Evolutionary conservation across 331 rosid genomes (phyloP), one percentile per base, ranked within the genome.

Genomic region (Acacia concinna): DNA sequence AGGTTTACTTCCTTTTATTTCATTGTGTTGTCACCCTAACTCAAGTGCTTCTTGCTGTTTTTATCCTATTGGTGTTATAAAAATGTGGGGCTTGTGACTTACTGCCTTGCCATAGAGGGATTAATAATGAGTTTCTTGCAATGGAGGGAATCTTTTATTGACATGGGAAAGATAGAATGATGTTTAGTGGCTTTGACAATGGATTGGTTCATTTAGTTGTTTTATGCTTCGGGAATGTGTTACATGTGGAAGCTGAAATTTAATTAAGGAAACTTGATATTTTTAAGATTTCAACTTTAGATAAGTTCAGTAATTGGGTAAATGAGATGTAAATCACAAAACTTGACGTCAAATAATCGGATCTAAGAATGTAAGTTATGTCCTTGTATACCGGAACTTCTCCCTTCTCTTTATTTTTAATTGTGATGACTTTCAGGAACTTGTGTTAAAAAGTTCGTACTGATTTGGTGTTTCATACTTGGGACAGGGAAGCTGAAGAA

Each of bases 1-100:
- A 85, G 99, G 98, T 95, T 80, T 72, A 40, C 4, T 72, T 2
- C 28, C 14, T 43, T 25, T 9, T 37, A 23, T 17, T 68, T 31
- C 37, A 35, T 74, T 20, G 0, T 14, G 18, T 70, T 78, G 13
- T 57, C 35, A 23, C 30, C 13, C 65, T 65, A 0, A 62, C 5
- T 59, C 21, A n/a, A 52, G 30, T 25, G 60, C 70, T 47, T 68
- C 59, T 51, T 40, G 28, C 71, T 38, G 74, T 54, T 62, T 74
- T 47, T 73, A 23, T 38, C 76, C 54, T n/a, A 10, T 62, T 56
- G 64, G 52, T 71, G 18, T 71, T 64, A 49, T 31, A 56, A 46
- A 7, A 49, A 73, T 28, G 32, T 27, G 71, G 59, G 73, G 60
- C 57, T 59, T 37, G 18, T 68, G 41, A 35, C 12, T 41, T 74